Conservation (phyloP, 2,329 filamentous ascomycete species). For the Nothomitra cinnamomea region DNA sequence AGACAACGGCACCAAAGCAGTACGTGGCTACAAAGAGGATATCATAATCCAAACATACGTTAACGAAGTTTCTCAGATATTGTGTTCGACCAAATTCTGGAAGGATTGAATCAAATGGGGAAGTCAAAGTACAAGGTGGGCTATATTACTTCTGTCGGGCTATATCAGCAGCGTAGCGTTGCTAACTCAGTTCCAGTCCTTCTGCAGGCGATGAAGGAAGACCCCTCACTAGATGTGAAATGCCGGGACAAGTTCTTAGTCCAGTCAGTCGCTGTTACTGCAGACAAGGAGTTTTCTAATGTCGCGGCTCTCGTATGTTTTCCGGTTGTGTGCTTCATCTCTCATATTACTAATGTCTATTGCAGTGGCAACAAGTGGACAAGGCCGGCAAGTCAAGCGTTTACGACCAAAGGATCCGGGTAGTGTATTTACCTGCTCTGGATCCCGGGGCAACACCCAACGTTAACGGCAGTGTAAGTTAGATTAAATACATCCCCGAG, state of each 20-base stretch:
- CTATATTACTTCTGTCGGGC: background rate
- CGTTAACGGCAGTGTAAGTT: conserved; percentile 18
- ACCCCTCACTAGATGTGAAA: conserved; percentile 69
- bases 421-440: conserved; percentile 59
- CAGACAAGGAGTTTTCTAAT: conserved; percentile 69
- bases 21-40: conserved; percentile 33
- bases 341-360: conserved; percentile 12
- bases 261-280: conserved; percentile 70
- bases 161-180: background rate
- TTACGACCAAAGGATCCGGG: conserved; percentile 90
- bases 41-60: background rate
- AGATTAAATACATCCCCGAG: too few relatives aligned
- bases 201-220: conserved; percentile 93
- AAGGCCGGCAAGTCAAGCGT: conserved; percentile 59
- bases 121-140: conserved; percentile 85
- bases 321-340: background rate
- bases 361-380: conserved; percentile 59
- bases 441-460: conserved; percentile 23
- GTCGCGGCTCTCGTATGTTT: conserved; percentile 62
- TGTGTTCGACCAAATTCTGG: conserved; percentile 95
- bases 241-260: conserved; percentile 98
- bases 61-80: conserved; percentile 43
- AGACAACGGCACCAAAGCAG: conserved; percentile 98
- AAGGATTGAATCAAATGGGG: conserved; percentile 75
- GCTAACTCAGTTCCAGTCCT: conserved; percentile 42